Conservation (phyloP, 2,329 filamentous ascomycete species). For the Exophiala aquamarina region DNA sequence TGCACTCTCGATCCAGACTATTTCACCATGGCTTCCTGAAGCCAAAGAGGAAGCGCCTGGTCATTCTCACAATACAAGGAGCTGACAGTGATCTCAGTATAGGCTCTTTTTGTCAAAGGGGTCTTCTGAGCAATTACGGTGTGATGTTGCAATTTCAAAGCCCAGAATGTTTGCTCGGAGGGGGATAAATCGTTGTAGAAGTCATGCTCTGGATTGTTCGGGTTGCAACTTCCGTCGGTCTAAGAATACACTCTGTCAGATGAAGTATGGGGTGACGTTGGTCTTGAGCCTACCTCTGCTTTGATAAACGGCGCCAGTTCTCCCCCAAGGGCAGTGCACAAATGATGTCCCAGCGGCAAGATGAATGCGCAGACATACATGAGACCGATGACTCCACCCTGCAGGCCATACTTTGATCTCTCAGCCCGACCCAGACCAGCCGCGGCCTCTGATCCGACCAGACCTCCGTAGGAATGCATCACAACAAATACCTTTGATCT, state of each 20-base stretch:
- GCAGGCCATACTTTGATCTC: conserved; percentile 27
- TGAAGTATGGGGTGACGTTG: too few species aligned
- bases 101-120: conserved; percentile 9
- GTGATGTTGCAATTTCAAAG: conserved; percentile 11
- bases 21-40: conserved; percentile 39
- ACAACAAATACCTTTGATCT: conserved; percentile 32
- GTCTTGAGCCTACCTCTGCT: conserved; percentile 7
- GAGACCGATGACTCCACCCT: conserved; percentile 32
- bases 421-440: conserved; percentile 30
- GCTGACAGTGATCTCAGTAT: conserved; percentile 25
- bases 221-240: conserved; percentile 15
- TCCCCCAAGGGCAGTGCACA: conserved; percentile 9
- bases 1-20: conserved; percentile 8
- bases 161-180: conserved; percentile 18
- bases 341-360: conserved; percentile 23
- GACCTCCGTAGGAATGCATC: conserved; percentile 37
- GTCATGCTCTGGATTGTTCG: conserved; percentile 17
- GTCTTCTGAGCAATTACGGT: conserved; percentile 6
- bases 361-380: conserved; percentile 38
- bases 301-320: conserved; percentile 13
- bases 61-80: conserved; percentile 43
- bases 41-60: conserved; percentile 35
- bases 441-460: conserved; percentile 33
- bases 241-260: too few species aligned
- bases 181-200: conserved; percentile 39